Evolutionary conservation across 352 stramenopile genomes (phyloP).

Genomic region (Phytophthora europaea): DNA sequence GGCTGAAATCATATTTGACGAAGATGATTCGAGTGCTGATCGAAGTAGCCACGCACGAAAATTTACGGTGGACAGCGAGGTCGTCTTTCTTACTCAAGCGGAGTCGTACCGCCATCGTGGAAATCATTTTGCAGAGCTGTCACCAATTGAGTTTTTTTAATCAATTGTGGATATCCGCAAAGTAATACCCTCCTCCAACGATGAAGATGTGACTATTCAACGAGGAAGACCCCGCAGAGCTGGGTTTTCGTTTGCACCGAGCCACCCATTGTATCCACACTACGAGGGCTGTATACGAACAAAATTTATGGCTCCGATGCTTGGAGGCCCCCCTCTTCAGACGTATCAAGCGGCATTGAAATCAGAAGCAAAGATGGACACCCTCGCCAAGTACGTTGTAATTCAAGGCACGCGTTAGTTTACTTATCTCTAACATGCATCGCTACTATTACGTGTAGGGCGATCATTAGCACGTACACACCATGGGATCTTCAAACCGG

Average conservation of each 20-base stretch:
- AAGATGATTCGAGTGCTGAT: background rate
- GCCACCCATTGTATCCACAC: background rate
- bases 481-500: background rate
- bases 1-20: background rate
- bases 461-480: background rate
- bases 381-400: background rate
- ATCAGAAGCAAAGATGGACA: background rate
- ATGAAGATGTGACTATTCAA: background rate
- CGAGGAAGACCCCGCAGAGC: background rate
- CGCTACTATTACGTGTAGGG: background rate
- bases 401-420: background rate
- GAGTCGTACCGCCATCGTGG: background rate
- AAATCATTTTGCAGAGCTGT: background rate
- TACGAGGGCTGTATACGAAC: background rate
- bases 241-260: background rate
- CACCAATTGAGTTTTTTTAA: background rate
- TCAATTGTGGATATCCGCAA: background rate
- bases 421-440: background rate
- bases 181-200: background rate
- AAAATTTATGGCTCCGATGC: background rate
- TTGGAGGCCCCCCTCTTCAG: background rate
- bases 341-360: background rate
- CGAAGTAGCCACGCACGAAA: background rate
- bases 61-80: background rate
- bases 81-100: background rate